Base-by-base conservation (phyloP, 441 rosid species). In the Erodium trifolium region DNA sequence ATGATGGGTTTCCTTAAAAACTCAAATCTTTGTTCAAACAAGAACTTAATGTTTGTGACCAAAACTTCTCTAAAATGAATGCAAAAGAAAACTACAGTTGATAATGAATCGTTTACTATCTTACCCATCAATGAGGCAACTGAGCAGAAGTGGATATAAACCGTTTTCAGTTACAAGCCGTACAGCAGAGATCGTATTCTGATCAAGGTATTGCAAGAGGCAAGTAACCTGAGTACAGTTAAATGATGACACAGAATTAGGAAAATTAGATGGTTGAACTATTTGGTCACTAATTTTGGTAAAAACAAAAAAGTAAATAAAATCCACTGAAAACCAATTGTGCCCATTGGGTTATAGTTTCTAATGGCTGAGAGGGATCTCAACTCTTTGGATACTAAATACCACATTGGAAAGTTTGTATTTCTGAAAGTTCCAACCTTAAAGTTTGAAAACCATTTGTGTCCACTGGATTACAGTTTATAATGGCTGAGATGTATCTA, bases 91-190 rank as follows among this genome's bases (percentile, higher is more conserved):
- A 51, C 18, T 12, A 14, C 7, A 51, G 59, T 14, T 3, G 5
- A 14, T 4, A 17, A 3, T 31, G 9, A 66, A 6, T 60, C 18
- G 29, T 43, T 71, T 70, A 18, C 65, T 39, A 64, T 71, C 85
- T 79, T 80, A 86, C 97, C 94, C 88, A 66, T 81, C 73, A 27
- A 84, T 37, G 45, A 90, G 82, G 69, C 88, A 86, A 45, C 84
- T 91, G 49, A 93, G 94, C 62, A 90, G 74, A 71, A 87, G 92
- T 17, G 90, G 97, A 79, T 93, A 85, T 18, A 89, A 67, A 57
- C 78, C 83, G 79, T 78, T 71, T 70, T 80, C 88, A 62, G 76
- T 75, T 66, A 89, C 74, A 3, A 90, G 79, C 79, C 75, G 83
- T 63, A 76, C 79, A 68, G 91, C 78, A 12, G 80, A 81, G 8